A percentile compares a stretch with the other conserved stretches of the same genome.
Conservation (phyloP, 2,329 filamentous ascomycete species). For the Fusarium xylarioides region DNA sequence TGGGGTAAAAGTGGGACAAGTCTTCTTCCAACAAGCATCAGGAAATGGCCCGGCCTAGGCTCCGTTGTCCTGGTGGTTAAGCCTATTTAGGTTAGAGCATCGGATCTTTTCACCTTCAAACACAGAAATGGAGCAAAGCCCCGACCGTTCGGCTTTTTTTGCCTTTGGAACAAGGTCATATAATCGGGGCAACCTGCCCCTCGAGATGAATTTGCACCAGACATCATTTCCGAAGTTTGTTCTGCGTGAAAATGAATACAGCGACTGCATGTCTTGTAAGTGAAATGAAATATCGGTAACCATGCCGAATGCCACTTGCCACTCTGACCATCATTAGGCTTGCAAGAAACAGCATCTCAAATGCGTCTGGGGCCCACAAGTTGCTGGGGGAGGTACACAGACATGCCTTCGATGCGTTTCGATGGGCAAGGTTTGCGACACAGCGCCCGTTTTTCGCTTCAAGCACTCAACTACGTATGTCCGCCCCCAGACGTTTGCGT, state of each 20-base stretch:
- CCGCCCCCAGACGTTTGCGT: background rate
- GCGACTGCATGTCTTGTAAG: conserved; percentile 4
- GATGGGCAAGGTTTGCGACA: background rate
- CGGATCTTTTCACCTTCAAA: background rate
- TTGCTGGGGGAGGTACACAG: background rate
- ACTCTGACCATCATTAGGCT: background rate
- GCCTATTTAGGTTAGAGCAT: background rate
- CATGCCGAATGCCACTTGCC: background rate
- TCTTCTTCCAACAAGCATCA: background rate
- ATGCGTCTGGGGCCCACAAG: background rate
- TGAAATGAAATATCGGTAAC: background rate
- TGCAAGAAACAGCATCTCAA: conserved; percentile 13
- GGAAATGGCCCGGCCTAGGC: background rate
- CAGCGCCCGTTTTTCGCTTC: conserved; percentile 2
- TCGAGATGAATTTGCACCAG: background rate
- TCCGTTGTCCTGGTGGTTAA: background rate
- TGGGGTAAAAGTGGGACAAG: background rate
- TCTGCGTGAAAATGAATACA: background rate
- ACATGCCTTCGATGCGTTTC: conserved; percentile 7
- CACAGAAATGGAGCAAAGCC: background rate
- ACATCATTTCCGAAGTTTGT: too few relatives aligned
- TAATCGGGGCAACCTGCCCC: conserved; percentile 14
- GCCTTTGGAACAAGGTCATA: background rate
- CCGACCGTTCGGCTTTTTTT: conserved; percentile 1
- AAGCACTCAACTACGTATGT: conserved; percentile 4